A percentile compares a stretch with the other conserved stretches of the same genome.
phyloP scores from a whole-genome alignment of 2,329 filamentous ascomycete species.

The Didymella keratinophila region DNA sequence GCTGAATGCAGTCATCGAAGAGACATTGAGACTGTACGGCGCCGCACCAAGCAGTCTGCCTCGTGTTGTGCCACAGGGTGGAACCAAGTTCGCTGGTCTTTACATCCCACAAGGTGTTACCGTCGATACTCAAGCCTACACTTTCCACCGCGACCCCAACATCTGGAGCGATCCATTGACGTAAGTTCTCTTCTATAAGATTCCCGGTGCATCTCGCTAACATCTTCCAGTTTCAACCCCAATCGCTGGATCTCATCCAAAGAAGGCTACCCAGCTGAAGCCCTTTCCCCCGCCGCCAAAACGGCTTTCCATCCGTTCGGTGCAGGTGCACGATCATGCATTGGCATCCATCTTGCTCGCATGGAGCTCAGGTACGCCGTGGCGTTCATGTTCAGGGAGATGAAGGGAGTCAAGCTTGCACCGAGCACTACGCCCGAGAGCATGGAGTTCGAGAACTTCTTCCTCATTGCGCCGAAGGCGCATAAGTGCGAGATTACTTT shows the following conservation, averaged over 20 bases:
- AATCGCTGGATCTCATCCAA: slow-evolving; percentile 41
- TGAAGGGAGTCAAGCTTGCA: slow-evolving; percentile 42
- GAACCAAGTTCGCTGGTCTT: slow-evolving; percentile 44
- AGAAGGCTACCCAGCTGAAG: slow-evolving; percentile 33
- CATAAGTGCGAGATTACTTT: slow-evolving; percentile 53
- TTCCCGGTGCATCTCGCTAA: neutral
- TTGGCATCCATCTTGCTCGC: slow-evolving; percentile 72
- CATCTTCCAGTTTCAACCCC: slow-evolving; percentile 42
- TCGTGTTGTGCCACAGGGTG: slow-evolving; percentile 49
- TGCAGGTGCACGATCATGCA: slow-evolving; percentile 72
- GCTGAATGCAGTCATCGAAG: slow-evolving; percentile 51
- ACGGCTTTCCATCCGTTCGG: slow-evolving; percentile 73
- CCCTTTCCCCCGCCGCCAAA: slow-evolving; percentile 47
- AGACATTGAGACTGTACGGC: slow-evolving; percentile 50
- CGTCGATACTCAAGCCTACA: slow-evolving; percentile 52
- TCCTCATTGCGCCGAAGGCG: slow-evolving; percentile 54
- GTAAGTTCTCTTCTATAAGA: slow-evolving; percentile 19
- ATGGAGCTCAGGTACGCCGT: slow-evolving; percentile 64
- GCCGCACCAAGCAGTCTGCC: slow-evolving; percentile 49
- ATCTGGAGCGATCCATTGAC: slow-evolving; percentile 38
- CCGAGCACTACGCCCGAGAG: slow-evolving; percentile 46
- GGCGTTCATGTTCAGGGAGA: slow-evolving; percentile 62
- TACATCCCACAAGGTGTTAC: slow-evolving; percentile 50
- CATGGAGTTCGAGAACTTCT: slow-evolving; percentile 56
- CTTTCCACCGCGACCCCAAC: slow-evolving; percentile 48